Conservation (phyloP, 305 asterid genomes). For the Petunia hybrid region DNA sequence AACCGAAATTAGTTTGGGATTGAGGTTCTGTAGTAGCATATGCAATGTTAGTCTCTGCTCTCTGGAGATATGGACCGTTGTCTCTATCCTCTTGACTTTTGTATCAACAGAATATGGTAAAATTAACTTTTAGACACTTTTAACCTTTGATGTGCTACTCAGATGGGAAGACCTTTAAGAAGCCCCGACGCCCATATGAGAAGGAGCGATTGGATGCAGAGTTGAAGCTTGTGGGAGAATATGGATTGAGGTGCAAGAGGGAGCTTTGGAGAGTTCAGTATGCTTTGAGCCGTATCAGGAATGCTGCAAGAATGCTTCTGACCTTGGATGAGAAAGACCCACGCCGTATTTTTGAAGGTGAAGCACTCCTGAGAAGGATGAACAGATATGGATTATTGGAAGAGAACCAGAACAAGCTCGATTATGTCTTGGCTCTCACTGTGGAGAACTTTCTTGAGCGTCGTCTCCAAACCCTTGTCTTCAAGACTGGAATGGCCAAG, state of each 20-base stretch:
- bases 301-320: slow-evolving; percentile 53
- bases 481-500: slow-evolving; percentile 59
- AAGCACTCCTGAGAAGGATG: slow-evolving; percentile 59
- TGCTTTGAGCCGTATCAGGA: slow-evolving; percentile 58
- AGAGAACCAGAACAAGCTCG: slow-evolving; percentile 59
- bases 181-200: slow-evolving; percentile 61
- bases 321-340: slow-evolving; percentile 60
- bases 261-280: slow-evolving; percentile 63
- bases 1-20: too few species aligned
- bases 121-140: too few species aligned
- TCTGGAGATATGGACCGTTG: too few species aligned
- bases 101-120: too few species aligned
- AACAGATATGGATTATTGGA: slow-evolving; percentile 50
- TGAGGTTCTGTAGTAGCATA: too few species aligned
- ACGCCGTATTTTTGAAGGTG: slow-evolving; percentile 57
- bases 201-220: slow-evolving; percentile 61
- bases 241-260: slow-evolving; percentile 56
- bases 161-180: slow-evolving; percentile 63
- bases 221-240: slow-evolving; percentile 58
- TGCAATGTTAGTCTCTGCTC: too few species aligned
- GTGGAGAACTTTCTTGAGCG: slow-evolving; percentile 60
- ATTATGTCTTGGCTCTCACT: slow-evolving; percentile 55
- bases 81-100: too few species aligned
- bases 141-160: not conserved
- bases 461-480: slow-evolving; percentile 54